Base-by-base conservation (phyloP, 495 filamentous ascomycete species). In the Neurospora africana region DNA sequence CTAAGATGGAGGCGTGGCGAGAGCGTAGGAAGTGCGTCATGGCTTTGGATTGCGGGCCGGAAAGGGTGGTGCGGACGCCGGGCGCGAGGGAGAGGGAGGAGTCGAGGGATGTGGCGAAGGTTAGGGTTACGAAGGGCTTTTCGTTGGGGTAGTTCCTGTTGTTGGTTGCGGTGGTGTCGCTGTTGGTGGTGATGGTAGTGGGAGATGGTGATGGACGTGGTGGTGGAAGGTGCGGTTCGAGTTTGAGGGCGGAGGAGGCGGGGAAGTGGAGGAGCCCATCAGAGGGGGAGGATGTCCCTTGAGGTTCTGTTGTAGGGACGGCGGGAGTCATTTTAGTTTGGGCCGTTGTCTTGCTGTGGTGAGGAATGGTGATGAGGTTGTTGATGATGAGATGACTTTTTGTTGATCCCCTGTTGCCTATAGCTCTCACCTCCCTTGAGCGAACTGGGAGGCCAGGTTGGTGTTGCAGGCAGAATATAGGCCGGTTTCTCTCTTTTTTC, bases 21-120 rank as follows among this genome's bases (percentile, higher is more conserved):
- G 89, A 88, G 71, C 94, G 91, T 21, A 98, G 86, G 79, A 91
- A 93, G 79, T 98, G 94, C 1, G 94, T 97, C 91, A 98, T 93
- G 69, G 91, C 85, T 79, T 97, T 97, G 17, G 93, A 90, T 74
- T 89, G 84, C 1, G 89, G 88, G 35, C 94, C 93, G 8, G 94
- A 97, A 6, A 97, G 87, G 0, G 86, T 81, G 2, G 94, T 97
- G 74, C 90, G 91, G 72, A 87, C 84, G 19, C 93, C 93, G 0
- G 92, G 91, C 0, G 88, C 83, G 17, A 95, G 85, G 11, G 93
- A 87, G 70, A 98, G 83, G 58, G 88, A 87, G 11, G 90, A 90
- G 79, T 98, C 94, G 78, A 98, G 90, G 6, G 94, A 97, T n/a
- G 89, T 88, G 35, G 95, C 94, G 79, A 92, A 98, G 40, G 94